Conservation (phyloP, 169 alveolate genomes). For the Cyclospora cayetanensis region DNA sequence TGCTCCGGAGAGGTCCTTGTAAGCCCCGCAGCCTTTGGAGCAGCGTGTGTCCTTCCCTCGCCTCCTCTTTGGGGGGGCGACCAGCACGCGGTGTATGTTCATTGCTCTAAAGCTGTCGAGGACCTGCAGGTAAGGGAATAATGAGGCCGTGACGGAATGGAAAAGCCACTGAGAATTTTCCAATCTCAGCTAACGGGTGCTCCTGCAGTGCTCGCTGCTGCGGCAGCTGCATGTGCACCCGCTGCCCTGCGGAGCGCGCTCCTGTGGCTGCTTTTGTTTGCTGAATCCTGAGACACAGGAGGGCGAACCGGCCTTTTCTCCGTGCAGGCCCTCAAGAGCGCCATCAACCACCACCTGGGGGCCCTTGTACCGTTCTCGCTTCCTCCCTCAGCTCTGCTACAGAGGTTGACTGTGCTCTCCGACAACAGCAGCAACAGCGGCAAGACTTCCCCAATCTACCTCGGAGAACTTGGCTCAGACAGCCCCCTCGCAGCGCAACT, state of each 20-base stretch:
- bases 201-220: neutral
- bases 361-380: neutral
- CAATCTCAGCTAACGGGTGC: no score
- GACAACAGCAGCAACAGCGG: neutral
- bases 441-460: neutral
- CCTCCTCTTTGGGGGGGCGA: neutral
- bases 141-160: neutral
- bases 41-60: neutral
- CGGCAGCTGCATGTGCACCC: neutral
- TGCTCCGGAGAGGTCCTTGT: neutral
- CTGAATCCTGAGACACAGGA: no score
- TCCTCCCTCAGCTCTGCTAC: conserved; percentile 7
- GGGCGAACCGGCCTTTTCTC: no score
- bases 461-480: neutral
- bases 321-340: neutral
- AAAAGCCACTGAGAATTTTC: no score
- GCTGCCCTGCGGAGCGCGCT: no score
- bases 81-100: neutral
- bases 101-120: neutral
- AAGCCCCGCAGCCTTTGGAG: neutral
- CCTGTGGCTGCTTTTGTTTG: no score
- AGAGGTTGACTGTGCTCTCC: conserved; percentile 18
- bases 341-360: neutral
- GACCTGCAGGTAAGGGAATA: neutral
- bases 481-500: neutral